phyloP scores from a whole-genome alignment of 129 eudicot genomes.

The Ambrosia artemisiifolia region DNA sequence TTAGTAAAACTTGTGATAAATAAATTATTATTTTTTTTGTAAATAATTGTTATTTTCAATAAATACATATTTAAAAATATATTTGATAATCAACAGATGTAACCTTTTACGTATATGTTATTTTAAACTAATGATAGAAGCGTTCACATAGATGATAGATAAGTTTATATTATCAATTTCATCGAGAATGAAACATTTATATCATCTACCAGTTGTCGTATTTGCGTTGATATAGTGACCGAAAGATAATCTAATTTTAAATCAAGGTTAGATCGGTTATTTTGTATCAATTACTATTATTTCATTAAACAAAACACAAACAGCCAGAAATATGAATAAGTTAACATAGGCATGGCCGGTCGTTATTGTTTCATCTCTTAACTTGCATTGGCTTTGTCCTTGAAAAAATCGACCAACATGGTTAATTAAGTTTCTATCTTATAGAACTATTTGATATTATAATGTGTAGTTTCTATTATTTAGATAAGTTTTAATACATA shows the following conservation, averaged over 20 bases:
- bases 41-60: no score
- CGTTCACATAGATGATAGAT: not conserved
- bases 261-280: no score
- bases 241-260: not conserved
- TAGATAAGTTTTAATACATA: no score
- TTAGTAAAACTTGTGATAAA: no score
- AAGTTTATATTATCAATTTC: not conserved
- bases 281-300: not conserved
- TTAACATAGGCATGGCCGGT: not conserved
- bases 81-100: not conserved
- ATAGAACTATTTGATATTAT: no score
- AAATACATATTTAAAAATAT: not conserved
- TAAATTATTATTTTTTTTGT: no score
- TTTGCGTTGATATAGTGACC: not conserved
- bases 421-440: not conserved
- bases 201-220: not conserved
- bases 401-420: not conserved
- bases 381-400: constrained; percentile 1
- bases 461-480: no score
- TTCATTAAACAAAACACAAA: not conserved
- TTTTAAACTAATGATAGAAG: not conserved
- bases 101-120: not conserved
- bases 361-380: constrained; percentile 4
- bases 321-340: not conserved
- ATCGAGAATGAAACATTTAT: not conserved